These are phyloP conservation scores for Venturia nashicola DNA, from an alignment of 2,329 filamentous ascomycete genomes.

Conservation along the genomic window DNA sequence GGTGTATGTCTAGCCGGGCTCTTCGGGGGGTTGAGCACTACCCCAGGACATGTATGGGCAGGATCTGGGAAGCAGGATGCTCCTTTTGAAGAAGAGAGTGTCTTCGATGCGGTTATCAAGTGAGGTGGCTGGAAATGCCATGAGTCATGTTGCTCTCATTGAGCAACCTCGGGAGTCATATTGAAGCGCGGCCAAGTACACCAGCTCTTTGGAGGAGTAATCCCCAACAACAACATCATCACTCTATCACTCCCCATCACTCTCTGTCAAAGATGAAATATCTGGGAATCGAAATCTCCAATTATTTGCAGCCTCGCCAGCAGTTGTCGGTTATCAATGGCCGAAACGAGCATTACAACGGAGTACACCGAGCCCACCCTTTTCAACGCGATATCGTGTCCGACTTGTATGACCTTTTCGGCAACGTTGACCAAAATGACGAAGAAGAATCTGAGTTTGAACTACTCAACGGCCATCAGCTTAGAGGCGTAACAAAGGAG, in stretches of 20 bases:
- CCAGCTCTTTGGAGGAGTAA: too few relatives aligned
- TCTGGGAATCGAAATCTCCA: too few relatives aligned
- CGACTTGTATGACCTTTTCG: background rate
- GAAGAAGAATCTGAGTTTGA: background rate
- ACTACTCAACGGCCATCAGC: background rate
- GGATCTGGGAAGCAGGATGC: background rate
- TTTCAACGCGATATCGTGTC: background rate
- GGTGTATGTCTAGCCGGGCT: background rate
- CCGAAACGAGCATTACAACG: too few relatives aligned
- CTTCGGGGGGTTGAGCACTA: background rate
- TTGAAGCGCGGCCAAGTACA: too few relatives aligned
- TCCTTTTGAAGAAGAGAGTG: background rate
- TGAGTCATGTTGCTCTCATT: background rate
- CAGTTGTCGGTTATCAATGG: background rate
- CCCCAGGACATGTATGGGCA: too few relatives aligned
- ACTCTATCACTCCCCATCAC: too few relatives aligned
- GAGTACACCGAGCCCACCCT: background rate
- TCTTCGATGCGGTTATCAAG: too few relatives aligned
- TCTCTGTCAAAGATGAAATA: too few relatives aligned
- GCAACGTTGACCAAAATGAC: background rate
- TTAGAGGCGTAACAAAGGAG: background rate
- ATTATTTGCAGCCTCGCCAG: background rate
- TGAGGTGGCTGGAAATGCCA: too few relatives aligned
- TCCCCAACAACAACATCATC: too few relatives aligned
- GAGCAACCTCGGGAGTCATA: too few relatives aligned